Conservation (phyloP, 371 early-diverging fungal genomes). For the Batkoa obscura region DNA sequence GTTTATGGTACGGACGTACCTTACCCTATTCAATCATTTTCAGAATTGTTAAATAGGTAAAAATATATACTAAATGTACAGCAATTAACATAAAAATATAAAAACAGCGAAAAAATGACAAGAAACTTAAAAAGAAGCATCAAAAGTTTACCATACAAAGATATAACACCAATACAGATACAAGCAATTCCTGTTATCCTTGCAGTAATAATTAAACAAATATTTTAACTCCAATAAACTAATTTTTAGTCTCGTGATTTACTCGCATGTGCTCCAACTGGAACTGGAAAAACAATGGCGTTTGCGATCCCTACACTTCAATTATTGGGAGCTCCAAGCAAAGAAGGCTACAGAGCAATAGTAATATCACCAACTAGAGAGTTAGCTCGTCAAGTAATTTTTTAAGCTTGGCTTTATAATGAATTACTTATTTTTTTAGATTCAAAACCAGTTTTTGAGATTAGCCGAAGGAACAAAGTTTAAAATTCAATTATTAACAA, state of each 20-base stretch:
- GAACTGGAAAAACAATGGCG: slow-evolving; percentile 98
- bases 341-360: slow-evolving; percentile 61
- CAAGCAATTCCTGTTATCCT: slow-evolving; percentile 72
- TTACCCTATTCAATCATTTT: slow-evolving; percentile 59
- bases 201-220: slow-evolving; percentile 19
- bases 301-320: slow-evolving; percentile 85
- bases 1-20: slow-evolving; percentile 77
- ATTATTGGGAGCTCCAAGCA: slow-evolving; percentile 48
- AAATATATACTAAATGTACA: neutral
- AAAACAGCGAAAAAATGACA: slow-evolving; percentile 31
- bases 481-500: slow-evolving; percentile 56
- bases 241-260: slow-evolving; percentile 47
- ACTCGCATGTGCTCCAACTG: slow-evolving; percentile 88
- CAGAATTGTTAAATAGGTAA: slow-evolving; percentile 39
- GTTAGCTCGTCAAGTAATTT: slow-evolving; percentile 71
- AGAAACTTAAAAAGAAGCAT: slow-evolving; percentile 46
- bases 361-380: slow-evolving; percentile 97
- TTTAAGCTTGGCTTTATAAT: neutral
- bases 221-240: neutral
- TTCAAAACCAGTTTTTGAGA: slow-evolving; percentile 50
- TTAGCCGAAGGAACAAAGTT: slow-evolving; percentile 53
- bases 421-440: slow-evolving; percentile 21
- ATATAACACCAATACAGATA: slow-evolving; percentile 95
- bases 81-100: neutral
- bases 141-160: slow-evolving; percentile 33